A percentile compares a stretch with the other conserved stretches of the same genome.
Conservation (phyloP, 306 rosid species). For the Casuarina cunninghamiana region DNA sequence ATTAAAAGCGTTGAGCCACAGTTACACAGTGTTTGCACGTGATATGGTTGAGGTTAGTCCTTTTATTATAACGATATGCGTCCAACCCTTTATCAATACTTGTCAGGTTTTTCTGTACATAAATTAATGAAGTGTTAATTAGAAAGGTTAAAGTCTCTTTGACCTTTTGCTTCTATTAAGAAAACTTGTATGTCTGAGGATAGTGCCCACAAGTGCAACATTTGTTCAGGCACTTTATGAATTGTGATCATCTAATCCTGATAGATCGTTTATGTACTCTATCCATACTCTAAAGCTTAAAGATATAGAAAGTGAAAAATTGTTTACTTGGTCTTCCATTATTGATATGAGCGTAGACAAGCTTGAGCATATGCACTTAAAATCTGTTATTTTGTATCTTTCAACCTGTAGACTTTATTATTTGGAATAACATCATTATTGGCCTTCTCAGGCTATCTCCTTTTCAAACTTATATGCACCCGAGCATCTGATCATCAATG, state of each 20-base stretch:
- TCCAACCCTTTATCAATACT: background rate
- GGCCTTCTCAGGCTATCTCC: constrained; percentile 71
- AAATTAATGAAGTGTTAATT: background rate
- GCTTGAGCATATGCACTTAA: background rate
- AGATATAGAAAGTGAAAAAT: background rate
- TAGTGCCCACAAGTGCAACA: background rate
- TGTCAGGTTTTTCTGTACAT: background rate
- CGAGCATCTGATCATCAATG: constrained; percentile 89
- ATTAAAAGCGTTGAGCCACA: constrained; percentile 83
- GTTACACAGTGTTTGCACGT: constrained; percentile 78
- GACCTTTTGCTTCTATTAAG: background rate
- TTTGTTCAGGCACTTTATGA: background rate
- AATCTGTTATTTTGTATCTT: background rate
- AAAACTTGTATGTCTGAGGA: background rate
- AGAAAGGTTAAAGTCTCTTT: background rate
- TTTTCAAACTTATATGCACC: constrained; percentile 97
- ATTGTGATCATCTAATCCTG: background rate
- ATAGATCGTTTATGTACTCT: background rate
- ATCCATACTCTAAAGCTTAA: background rate
- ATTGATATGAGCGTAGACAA: background rate
- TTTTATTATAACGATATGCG: constrained; percentile 6
- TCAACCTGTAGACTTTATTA: background rate
- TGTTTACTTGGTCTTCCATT: background rate
- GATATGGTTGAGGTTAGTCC: constrained; percentile 89
- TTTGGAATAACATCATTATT: constrained; percentile 8